Conservation (phyloP, 2,329 filamentous ascomycete species). For the Trichocomaceae sp. region DNA sequence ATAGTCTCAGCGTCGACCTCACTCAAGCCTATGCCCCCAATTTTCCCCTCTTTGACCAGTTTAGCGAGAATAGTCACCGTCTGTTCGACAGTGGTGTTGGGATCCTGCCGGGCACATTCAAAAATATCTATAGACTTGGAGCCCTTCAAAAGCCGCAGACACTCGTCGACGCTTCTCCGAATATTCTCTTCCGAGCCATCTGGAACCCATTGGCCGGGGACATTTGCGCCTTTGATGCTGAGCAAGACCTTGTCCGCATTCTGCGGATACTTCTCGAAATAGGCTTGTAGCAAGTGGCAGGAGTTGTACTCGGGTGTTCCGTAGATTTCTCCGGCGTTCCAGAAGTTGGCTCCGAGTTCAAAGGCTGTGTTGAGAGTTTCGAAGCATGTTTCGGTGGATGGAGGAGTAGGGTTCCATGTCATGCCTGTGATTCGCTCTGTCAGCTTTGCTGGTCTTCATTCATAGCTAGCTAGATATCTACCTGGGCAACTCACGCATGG, state of each 20-base stretch:
- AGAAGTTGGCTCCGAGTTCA: conserved; percentile 43
- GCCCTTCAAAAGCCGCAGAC: conserved; percentile 41
- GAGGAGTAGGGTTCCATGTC: conserved; percentile 15
- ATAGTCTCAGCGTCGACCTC: conserved; percentile 43
- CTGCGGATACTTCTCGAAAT: conserved; percentile 59
- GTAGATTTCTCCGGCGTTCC: conserved; percentile 63
- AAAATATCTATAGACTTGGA: conserved; percentile 53
- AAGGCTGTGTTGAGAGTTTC: conserved; percentile 46
- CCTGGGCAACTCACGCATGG: conserved; percentile 17
- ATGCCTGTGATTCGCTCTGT: conserved; percentile 10
- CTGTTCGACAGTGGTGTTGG: conserved; percentile 44
- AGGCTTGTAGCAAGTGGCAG: conserved; percentile 53
- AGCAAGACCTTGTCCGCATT: conserved; percentile 57
- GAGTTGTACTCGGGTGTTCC: conserved; percentile 53
- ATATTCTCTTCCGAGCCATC: conserved; percentile 51
- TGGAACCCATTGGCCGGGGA: conserved; percentile 20
- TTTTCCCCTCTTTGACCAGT: conserved; percentile 39
- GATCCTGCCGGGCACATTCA: conserved; percentile 53
- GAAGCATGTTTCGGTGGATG: conserved; percentile 14
- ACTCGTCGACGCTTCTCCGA: conserved; percentile 53
- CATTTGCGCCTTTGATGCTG: conserved; percentile 54
- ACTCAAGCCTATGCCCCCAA: conserved; percentile 39
- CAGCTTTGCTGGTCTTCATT: background rate
- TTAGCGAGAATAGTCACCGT: conserved; percentile 35
- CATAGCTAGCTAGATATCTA: background rate